Percentiles rank a stretch among this genome's conserved stretches.
Evolutionary conservation across 2,329 filamentous ascomycete species (phyloP).

Genomic region (Juglanconis juglandina): DNA sequence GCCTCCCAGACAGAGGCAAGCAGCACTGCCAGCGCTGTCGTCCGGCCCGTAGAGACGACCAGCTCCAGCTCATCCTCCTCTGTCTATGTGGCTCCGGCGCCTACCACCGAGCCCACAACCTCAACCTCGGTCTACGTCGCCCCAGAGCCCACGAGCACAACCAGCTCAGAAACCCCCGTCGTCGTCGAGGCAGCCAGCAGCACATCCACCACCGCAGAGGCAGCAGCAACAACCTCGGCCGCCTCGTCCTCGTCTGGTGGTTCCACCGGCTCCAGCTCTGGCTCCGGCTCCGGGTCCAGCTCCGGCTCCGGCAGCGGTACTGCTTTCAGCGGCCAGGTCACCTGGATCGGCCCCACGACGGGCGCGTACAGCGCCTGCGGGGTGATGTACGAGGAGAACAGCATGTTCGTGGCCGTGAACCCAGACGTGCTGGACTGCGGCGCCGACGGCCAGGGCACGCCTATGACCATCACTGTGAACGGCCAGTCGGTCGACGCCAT

Average conservation of each 20-base stretch:
- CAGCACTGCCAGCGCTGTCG: slow-evolving; percentile 29
- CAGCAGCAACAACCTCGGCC: slow-evolving; percentile 26
- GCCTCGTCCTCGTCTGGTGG: slow-evolving; percentile 25
- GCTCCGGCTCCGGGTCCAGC: slow-evolving; percentile 18
- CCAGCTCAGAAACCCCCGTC: slow-evolving; percentile 18
- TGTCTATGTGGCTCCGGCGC: slow-evolving; percentile 20
- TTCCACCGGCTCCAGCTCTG: slow-evolving; percentile 21
- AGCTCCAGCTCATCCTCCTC: slow-evolving; percentile 5
- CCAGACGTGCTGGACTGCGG: slow-evolving; percentile 62
- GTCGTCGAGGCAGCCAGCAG: slow-evolving; percentile 19
- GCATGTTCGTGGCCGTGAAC: slow-evolving; percentile 72
- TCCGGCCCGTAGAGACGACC: slow-evolving; percentile 11
- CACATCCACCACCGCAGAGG: slow-evolving; percentile 22
- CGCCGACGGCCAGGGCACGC: slow-evolving; percentile 53
- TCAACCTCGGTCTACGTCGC: slow-evolving; percentile 19
- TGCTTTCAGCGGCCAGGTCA: slow-evolving; percentile 18
- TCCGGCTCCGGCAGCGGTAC: neutral
- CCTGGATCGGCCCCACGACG: slow-evolving; percentile 18
- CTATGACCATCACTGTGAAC: slow-evolving; percentile 30
- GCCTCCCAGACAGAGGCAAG: slow-evolving; percentile 10
- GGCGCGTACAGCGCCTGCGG: slow-evolving; percentile 25
- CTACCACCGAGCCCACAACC: slow-evolving; percentile 25
- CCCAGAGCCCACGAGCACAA: slow-evolving; percentile 24
- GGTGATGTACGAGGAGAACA: slow-evolving; percentile 53
- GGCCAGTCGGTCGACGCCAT: slow-evolving; percentile 26